phyloP scores from a whole-genome alignment of 345 rosid genomes.

The Populus davidiana region DNA sequence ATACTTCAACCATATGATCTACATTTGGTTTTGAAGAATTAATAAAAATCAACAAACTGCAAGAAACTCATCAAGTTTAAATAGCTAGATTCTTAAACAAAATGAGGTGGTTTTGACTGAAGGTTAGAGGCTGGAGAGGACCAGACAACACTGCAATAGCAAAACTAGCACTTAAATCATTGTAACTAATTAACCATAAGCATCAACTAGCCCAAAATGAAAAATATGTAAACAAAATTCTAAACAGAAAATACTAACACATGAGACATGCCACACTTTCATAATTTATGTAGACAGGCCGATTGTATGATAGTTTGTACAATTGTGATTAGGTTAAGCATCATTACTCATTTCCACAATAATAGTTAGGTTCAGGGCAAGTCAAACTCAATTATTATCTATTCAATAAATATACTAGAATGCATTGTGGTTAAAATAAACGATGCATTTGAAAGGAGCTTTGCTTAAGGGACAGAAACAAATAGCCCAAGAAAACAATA shows the following conservation, averaged over 20 bases:
- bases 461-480: not conserved
- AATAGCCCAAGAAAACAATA: not conserved
- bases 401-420: not conserved
- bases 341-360: not conserved
- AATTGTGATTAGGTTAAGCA: not conserved
- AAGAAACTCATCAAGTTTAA: not conserved
- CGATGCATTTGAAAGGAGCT: not conserved
- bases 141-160: not conserved
- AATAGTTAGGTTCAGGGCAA: not conserved
- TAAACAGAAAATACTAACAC: not conserved
- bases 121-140: not conserved
- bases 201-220: not conserved
- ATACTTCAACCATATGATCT: not conserved
- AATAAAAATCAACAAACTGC: not conserved
- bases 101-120: not conserved
- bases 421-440: not conserved
- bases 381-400: constrained; percentile 4
- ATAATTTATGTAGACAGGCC: not conserved
- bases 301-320: not conserved
- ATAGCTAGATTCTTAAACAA: not conserved
- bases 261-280: not conserved
- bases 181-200: not conserved
- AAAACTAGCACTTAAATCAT: not conserved
- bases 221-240: not conserved
- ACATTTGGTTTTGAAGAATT: not conserved